Percentiles rank a stretch among this genome's conserved stretches.
phyloP scores from a whole-genome alignment of 2,329 filamentous ascomycete species.

The Fusarium humuli region DNA sequence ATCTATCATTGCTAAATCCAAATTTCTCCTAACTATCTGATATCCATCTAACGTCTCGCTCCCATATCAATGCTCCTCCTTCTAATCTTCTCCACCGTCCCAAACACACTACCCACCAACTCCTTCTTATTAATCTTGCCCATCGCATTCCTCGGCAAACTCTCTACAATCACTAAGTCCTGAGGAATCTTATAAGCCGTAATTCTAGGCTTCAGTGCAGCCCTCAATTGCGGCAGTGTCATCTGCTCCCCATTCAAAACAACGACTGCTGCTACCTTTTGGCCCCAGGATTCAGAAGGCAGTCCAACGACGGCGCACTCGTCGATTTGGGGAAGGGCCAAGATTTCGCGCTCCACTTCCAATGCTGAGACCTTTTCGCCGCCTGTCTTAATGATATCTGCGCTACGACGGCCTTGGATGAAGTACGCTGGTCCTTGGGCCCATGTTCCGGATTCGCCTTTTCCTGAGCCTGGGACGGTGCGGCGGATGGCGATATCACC shows the following conservation, averaged over 20 bases:
- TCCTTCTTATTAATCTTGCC: slow-evolving; percentile 87
- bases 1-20: too few species aligned
- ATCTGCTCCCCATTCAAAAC: slow-evolving; percentile 75
- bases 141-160: slow-evolving; percentile 94
- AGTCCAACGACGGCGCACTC: slow-evolving; percentile 92
- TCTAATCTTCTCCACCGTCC: slow-evolving; percentile 2
- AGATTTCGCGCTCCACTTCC: slow-evolving; percentile 92
- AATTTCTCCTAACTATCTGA: neutral
- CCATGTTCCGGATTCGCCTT: slow-evolving; percentile 61
- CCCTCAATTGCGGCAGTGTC: slow-evolving; percentile 74
- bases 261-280: slow-evolving; percentile 90
- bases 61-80: slow-evolving; percentile 12
- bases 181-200: slow-evolving; percentile 94
- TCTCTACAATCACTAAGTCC: slow-evolving; percentile 81
- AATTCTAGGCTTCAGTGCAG: slow-evolving; percentile 79
- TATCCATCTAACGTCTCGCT: neutral
- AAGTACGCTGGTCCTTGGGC: slow-evolving; percentile 81
- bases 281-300: slow-evolving; percentile 89
- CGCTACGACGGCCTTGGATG: slow-evolving; percentile 86
- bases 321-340: slow-evolving; percentile 80
- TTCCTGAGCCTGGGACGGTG: slow-evolving; percentile 59
- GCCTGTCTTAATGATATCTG: slow-evolving; percentile 98
- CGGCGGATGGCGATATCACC: slow-evolving; percentile 14
- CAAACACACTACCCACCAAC: slow-evolving; percentile 69
- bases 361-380: slow-evolving; percentile 92